phyloP scores from a whole-genome alignment of 83 land plant species.

The Picea engelmannii region DNA sequence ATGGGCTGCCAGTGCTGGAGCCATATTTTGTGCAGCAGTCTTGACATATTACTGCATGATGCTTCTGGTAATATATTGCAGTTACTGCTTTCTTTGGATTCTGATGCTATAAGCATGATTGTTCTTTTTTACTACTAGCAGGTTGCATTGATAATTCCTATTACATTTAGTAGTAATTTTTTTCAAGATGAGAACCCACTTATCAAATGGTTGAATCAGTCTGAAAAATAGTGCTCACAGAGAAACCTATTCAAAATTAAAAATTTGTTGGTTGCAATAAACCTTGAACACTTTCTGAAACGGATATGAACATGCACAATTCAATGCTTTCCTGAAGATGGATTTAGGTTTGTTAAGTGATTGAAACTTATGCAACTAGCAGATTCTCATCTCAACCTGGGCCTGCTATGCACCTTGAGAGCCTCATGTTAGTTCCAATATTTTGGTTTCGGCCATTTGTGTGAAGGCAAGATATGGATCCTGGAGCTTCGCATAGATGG shows the following conservation, averaged over 20 bases:
- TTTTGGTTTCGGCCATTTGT: too few species aligned
- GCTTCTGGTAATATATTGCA: conserved; percentile 31
- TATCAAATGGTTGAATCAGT: background rate
- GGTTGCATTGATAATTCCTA: background rate
- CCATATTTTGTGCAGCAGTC: conserved; percentile 33
- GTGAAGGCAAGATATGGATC: too few species aligned
- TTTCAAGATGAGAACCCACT: too few species aligned
- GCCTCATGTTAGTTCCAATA: too few species aligned
- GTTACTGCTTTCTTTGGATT: background rate
- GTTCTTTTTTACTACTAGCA: background rate
- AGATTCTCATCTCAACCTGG: too few species aligned
- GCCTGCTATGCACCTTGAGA: too few species aligned
- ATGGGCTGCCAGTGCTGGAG: conserved; percentile 58
- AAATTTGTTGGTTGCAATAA: background rate
- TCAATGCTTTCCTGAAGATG: too few species aligned
- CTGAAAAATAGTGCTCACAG: background rate
- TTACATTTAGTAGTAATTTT: background rate
- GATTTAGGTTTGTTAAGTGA: too few species aligned
- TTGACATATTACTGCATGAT: conserved; percentile 68
- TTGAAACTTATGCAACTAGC: too few species aligned
- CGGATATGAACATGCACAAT: background rate
- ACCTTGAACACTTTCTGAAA: background rate
- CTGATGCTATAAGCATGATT: background rate
- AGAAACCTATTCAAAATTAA: background rate
- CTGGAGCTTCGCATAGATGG: too few species aligned